Evolutionary conservation across 495 filamentous ascomycete species (phyloP).

Genomic region (Penicillium turbatum): DNA sequence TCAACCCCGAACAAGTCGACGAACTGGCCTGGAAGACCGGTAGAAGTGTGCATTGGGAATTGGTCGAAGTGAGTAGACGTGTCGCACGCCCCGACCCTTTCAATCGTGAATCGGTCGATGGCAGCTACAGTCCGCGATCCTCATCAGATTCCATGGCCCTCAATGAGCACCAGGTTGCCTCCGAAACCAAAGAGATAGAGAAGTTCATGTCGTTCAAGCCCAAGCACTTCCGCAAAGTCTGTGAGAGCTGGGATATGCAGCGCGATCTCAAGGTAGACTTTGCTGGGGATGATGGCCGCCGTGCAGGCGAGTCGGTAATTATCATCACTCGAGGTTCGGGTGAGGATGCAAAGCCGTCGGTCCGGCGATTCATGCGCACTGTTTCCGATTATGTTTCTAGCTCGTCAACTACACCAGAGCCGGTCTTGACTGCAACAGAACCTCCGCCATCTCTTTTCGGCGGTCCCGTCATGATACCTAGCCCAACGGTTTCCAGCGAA

Average conservation of each 20-base stretch:
- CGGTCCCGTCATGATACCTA: slow-evolving; percentile 20
- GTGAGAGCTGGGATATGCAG: slow-evolving; percentile 89
- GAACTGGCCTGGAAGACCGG: slow-evolving; percentile 74
- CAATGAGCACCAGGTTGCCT: slow-evolving; percentile 60
- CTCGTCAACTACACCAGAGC: slow-evolving; percentile 12
- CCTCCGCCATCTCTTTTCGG: slow-evolving; percentile 35
- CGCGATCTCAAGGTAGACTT: slow-evolving; percentile 85
- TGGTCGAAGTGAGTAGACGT: slow-evolving; percentile 72
- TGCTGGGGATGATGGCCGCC: slow-evolving; percentile 67
- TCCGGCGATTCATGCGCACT: slow-evolving; percentile 49
- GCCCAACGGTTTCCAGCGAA: slow-evolving; percentile 7
- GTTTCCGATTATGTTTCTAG: slow-evolving; percentile 6
- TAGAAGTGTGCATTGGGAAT: slow-evolving; percentile 71
- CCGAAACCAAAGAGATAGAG: slow-evolving; percentile 79
- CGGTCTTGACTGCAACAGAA: background rate
- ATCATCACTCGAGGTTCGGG: slow-evolving; percentile 68
- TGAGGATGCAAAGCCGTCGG: slow-evolving; percentile 44
- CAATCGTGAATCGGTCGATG: slow-evolving; percentile 52
- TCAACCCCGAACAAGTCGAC: slow-evolving; percentile 48
- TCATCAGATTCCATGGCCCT: slow-evolving; percentile 71
- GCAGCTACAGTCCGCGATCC: slow-evolving; percentile 62
- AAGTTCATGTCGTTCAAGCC: slow-evolving; percentile 70
- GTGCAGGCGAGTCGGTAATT: slow-evolving; percentile 69
- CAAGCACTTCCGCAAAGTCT: slow-evolving; percentile 71
- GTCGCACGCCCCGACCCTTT: slow-evolving; percentile 67